A percentile compares a stretch with the other conserved stretches of the same genome.
Conservation (phyloP, 352 stramenopile species). For the Phytophthora sojae region DNA sequence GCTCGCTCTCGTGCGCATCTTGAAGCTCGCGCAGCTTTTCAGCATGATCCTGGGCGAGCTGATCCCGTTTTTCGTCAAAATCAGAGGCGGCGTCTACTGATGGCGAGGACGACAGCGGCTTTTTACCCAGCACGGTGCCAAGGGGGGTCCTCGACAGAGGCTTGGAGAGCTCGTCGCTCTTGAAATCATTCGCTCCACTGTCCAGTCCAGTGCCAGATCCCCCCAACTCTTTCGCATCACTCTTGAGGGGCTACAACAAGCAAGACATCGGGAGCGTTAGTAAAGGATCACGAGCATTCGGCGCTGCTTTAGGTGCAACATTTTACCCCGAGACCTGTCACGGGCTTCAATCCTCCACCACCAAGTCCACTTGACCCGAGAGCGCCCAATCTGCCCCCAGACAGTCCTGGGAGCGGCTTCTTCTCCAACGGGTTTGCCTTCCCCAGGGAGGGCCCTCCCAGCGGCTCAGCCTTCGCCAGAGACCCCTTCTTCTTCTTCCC, state of each 20-base stretch:
- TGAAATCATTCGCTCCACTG: slow-evolving; percentile 18
- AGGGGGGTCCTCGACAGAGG: slow-evolving; percentile 64
- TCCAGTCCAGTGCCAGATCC: slow-evolving; percentile 11
- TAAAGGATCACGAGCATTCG: too few relatives aligned
- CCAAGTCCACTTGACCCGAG: slow-evolving; percentile 38
- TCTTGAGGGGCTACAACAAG: slow-evolving; percentile 38
- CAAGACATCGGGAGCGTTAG: neutral
- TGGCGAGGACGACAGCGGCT: slow-evolving; percentile 45
- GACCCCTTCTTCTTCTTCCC: slow-evolving; percentile 69
- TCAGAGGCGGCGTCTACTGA: slow-evolving; percentile 41
- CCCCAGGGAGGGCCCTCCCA: slow-evolving; percentile 51
- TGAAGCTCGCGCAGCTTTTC: slow-evolving; percentile 47
- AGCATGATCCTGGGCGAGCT: slow-evolving; percentile 51
- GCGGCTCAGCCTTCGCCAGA: slow-evolving; percentile 48
- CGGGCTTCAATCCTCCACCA: slow-evolving; percentile 47
- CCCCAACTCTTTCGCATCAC: slow-evolving; percentile 35
- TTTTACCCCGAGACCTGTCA: slow-evolving; percentile 59
- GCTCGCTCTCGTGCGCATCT: slow-evolving; percentile 42
- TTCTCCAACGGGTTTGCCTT: slow-evolving; percentile 67
- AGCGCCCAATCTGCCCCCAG: slow-evolving; percentile 37
- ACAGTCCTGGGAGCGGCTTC: slow-evolving; percentile 69
- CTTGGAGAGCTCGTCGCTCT: slow-evolving; percentile 25
- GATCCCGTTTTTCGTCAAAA: slow-evolving; percentile 65
- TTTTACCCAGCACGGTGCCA: slow-evolving; percentile 55
- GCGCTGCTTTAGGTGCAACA: too few relatives aligned